Base-by-base conservation (phyloP, 2,329 filamentous ascomycete genomes). In the Alternaria alternata region DNA sequence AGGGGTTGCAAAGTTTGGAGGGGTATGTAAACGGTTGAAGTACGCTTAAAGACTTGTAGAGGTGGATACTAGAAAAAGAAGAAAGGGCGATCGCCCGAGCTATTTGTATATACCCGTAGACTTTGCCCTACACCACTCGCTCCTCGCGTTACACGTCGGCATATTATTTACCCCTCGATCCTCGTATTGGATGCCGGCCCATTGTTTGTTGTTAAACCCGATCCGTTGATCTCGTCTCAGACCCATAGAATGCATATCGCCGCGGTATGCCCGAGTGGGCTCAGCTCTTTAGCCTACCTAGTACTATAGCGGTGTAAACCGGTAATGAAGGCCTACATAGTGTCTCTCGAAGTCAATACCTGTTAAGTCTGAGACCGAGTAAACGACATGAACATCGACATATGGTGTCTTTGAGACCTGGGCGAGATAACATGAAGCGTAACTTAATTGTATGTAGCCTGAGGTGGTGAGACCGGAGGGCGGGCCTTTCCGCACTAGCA, bases 161-260 rank as follows among this genome's bases (percentile, higher is more conserved):
- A 18, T 11, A 39, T 39, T 20, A 7, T 20, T 20, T 11, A 39
- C n/a, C n/a, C n/a, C 44, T 48, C 28, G 44, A 48, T 48, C 28
- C 44, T 30, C 18, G 20, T 18, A n/a, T 44, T 16, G 30, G 8
- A 52, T 20, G 26, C 28, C 28, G 43, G 9, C 44, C 43, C 43
- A 42, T 38, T 49, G 20, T 24, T 54, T 49, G 43, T 43, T 42
- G 34, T 49, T 48, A 30, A 46, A 16, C 28, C 56, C 22, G 51
- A 22, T 24, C 14, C 20, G 32, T n/a, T 8, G 34, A 38, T 49
- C 46, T 11, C 16, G 46, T 38, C 32, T 49, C 46, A 49, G 32
- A 26, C 46, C 30, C 7, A 24, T 12, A n/a, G 46, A 26, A 16
- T 36, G 46, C 46, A 26, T 38, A 26, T 34, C 32, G 46, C 46